Evolutionary conservation across 768 basidiomycete species (phyloP), one percentile per base, ranked within the genome.

Genomic region (Tephrocybe sp.): DNA sequence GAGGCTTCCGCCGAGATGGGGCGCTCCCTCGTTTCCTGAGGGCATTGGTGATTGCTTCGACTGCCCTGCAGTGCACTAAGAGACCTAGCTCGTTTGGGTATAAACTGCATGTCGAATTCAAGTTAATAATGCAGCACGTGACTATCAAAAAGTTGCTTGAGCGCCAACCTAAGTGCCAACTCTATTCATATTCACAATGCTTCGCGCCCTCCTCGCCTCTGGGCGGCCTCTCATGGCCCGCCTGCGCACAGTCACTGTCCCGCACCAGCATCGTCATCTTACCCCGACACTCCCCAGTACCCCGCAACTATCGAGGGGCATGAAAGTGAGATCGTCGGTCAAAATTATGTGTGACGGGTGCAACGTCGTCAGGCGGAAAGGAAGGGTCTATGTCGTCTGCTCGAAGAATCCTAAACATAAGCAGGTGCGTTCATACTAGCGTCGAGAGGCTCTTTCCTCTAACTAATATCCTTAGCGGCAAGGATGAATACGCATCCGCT

Each of bases 341-440:
- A 97, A 95, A 74, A 71, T 83, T 45, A 89, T 96, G 83, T 99
- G 96, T 68, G 92, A 94, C 53, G 92, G 93, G 11, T 99, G 96
- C 71, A 84, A 76, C 56, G 73, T 96, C 40, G 96, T 98, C 28
- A 80, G 78, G 68, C 75, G 95, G 60, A 93, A 97, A 67, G 94
- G 94, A 37, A 83, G 87, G 60, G 81, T 98, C 28, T 97, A 95
- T 69, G 84, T 98, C 36, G 81, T 97, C 21, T 98, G 96, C 68
- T 84, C 84, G 15, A 92, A 90, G 65, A 92, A 98, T 60, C 91
- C 95, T 2, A 98, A 96, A 66, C 96, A 98, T 66, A 98, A 98
- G 69, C 95, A 98, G 85, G 95, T 91, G 51, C 43, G 79, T 61
- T 25, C 24, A 43, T 35, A 21, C n/a, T 27, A 22, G 45, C 16